A percentile compares a stretch with the other conserved stretches of the same genome.
phyloP scores from a whole-genome alignment of 192 early-diverging fungal species.

The Rhizoclosmatium globosum region DNA sequence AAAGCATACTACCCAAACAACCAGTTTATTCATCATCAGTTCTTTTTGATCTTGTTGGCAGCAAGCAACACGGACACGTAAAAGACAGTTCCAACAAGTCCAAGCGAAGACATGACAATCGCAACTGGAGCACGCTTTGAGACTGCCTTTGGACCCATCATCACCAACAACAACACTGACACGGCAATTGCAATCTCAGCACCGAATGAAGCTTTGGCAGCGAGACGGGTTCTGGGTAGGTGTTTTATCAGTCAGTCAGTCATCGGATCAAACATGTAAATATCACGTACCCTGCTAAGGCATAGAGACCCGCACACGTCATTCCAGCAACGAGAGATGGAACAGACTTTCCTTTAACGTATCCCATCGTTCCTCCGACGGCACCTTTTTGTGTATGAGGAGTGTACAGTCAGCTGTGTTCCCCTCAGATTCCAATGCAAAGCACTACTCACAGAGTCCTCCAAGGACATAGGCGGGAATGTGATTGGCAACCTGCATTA shows the following conservation, averaged over 20 bases:
- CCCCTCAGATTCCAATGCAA: not conserved
- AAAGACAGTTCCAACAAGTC: conserved; percentile 16
- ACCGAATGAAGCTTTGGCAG: conserved; percentile 52
- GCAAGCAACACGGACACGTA: not conserved
- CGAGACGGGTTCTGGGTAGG: conserved; percentile 46
- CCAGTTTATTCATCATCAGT: not conserved
- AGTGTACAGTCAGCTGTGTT: not conserved
- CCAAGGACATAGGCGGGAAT: conserved; percentile 28
- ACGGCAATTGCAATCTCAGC: conserved; percentile 56
- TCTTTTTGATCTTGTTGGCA: not conserved
- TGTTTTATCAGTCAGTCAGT: conserved; percentile 9
- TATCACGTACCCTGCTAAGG: conserved; percentile 45
- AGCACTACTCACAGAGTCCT: conserved; percentile 9
- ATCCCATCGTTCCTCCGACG: conserved; percentile 59
- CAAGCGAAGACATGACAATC: conserved; percentile 36
- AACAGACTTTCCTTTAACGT: conserved; percentile 37
- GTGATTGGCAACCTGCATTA: conserved; percentile 10
- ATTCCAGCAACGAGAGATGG: conserved; percentile 61
- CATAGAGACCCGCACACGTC: conserved; percentile 51
- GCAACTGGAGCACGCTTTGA: conserved; percentile 48
- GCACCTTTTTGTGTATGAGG: conserved; percentile 39
- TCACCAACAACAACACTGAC: conserved; percentile 45
- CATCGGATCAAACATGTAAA: not conserved
- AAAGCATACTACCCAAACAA: not conserved
- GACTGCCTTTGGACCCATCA: conserved; percentile 55